Conservation (phyloP, 2,329 filamentous ascomycete species). For the Thielaviopsis euricoi region DNA sequence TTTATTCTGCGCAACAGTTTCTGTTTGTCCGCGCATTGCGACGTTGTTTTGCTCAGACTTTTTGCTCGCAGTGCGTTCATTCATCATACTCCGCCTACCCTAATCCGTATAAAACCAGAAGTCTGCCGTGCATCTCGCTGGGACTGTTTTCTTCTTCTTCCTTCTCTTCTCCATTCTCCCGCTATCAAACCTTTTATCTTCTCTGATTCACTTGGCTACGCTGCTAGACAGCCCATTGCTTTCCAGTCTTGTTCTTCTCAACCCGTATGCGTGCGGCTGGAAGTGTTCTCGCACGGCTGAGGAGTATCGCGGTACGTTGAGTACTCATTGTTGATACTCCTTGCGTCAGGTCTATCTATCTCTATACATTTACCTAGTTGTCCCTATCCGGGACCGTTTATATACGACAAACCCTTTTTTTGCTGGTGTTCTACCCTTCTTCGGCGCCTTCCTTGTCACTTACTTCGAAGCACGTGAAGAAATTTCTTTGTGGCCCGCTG, state of each 20-base stretch:
- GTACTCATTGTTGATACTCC: slow-evolving; percentile 38
- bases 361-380: slow-evolving; percentile 10
- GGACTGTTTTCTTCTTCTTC: not conserved
- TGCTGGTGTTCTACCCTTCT: not conserved
- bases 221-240: not conserved
- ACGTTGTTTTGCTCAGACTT: not conserved
- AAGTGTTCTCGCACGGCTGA: slow-evolving; percentile 31
- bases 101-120: not conserved
- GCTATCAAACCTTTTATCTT: not conserved
- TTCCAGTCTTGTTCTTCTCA: not conserved
- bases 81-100: not conserved
- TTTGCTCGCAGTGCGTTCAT: not conserved
- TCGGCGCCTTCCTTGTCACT: not conserved
- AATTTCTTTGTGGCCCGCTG: not conserved
- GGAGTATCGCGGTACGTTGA: slow-evolving; percentile 38
- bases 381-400: not conserved
- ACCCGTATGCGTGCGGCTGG: slow-evolving; percentile 11
- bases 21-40: not conserved
- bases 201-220: not conserved
- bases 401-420: not conserved
- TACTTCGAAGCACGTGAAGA: not conserved
- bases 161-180: not conserved
- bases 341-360: slow-evolving; percentile 38
- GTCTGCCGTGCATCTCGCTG: not conserved
- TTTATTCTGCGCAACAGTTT: not conserved